Conservation (phyloP, 129 eudicot species). For the Flaveria robusta region DNA sequence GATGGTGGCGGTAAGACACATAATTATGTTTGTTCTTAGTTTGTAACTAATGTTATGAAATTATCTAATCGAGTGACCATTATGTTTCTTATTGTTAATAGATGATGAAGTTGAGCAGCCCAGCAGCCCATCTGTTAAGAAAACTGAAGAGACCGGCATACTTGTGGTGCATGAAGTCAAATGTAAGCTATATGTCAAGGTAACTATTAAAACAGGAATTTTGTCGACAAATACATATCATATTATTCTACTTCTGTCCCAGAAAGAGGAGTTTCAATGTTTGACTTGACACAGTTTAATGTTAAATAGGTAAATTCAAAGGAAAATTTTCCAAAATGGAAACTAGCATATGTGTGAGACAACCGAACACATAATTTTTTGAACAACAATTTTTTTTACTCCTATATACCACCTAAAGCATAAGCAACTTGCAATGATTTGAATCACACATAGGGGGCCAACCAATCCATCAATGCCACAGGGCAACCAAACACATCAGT, state of each 20-base stretch:
- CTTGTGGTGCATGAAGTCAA: constrained; percentile 86
- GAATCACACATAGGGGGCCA: too few relatives aligned
- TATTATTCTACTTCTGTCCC: not conserved
- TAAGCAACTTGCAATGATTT: too few relatives aligned
- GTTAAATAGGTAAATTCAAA: not conserved
- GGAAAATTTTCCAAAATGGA: not conserved
- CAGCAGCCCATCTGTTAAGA: constrained; percentile 94
- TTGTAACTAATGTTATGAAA: not conserved
- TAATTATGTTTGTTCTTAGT: not conserved
- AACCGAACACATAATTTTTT: not conserved
- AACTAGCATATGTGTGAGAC: not conserved
- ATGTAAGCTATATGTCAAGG: constrained; percentile 99
- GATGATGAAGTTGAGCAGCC: constrained; percentile 89
- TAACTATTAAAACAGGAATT: constrained; percentile 32
- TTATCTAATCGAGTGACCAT: not conserved
- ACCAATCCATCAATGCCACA: too few relatives aligned
- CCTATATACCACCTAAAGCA: too few relatives aligned
- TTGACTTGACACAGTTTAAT: not conserved
- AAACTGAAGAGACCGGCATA: constrained; percentile 79
- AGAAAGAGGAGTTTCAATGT: not conserved
- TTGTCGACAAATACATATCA: not conserved
- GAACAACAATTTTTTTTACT: too few relatives aligned
- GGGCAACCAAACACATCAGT: not conserved
- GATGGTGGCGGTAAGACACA: constrained; percentile 78
- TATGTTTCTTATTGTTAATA: constrained; percentile 24